These are phyloP conservation scores for Aphanocladium album DNA, from an alignment of 2,329 filamentous ascomycete genomes.

Conservation along the genomic window DNA sequence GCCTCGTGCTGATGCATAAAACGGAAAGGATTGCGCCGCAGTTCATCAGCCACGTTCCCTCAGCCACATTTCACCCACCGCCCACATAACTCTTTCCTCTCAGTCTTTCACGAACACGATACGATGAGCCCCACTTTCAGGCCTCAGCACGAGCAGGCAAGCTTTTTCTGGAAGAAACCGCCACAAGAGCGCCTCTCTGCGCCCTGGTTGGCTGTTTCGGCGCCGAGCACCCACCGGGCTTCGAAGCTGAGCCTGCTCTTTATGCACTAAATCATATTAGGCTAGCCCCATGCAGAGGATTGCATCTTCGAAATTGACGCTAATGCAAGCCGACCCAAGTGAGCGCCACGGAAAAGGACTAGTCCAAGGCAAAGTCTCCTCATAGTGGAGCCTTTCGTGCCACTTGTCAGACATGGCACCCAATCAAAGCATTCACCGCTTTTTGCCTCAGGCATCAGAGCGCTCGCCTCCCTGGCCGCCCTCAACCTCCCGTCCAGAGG, in stretches of 20 bases:
- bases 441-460: slow-evolving; percentile 20
- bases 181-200: background rate
- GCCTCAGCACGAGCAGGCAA: background rate
- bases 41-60: slow-evolving; percentile 1
- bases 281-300: background rate
- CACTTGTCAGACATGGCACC: slow-evolving; percentile 5
- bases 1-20: too few relatives aligned
- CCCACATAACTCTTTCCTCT: background rate
- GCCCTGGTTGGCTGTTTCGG: background rate
- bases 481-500: slow-evolving; percentile 6
- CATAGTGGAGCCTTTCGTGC: background rate
- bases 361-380: slow-evolving; percentile 5
- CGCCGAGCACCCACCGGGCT: background rate
- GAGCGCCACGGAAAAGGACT: slow-evolving; percentile 2
- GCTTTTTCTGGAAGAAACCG: background rate
- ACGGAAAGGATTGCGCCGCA: too few relatives aligned
- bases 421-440: slow-evolving; percentile 14
- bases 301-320: background rate
- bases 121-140: background rate
- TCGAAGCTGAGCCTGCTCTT: slow-evolving; percentile 3
- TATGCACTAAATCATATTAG: background rate
- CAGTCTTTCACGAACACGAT: background rate
- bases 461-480: background rate
- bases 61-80: background rate
- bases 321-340: slow-evolving; percentile 7